Base-by-base conservation (phyloP, 2,329 filamentous ascomycete species). In the Sarocladium oryzae region DNA sequence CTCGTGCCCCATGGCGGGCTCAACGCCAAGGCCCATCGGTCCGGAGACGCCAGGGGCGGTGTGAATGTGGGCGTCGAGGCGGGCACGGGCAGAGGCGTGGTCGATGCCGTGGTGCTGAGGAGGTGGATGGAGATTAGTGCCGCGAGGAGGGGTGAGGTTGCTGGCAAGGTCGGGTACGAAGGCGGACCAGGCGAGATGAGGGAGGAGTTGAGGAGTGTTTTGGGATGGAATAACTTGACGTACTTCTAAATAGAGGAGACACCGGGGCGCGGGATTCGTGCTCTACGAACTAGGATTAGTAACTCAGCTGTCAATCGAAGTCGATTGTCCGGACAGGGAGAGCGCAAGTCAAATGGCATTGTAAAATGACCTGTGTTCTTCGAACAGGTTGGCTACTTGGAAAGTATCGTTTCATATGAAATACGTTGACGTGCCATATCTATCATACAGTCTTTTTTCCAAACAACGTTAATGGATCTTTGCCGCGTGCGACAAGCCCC, bases 1-100 rank as follows among this genome's bases (percentile, higher is more conserved):
- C 78, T 96, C 7, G 84, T 88, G 38, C 84, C 90, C 56, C 72
- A 86, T 4, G 88, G 84, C 7, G 89, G 88, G 0, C 74, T 96
- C 48, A 97, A 97, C 67, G 86, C 89, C 2, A 83, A 87, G 51
- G 88, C 84, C 0, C 88, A 92, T 69, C 79, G 93, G 13, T 73
- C 73, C 45, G 76, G 64, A 65, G 76, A 63, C 64, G 78, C 66
- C 61, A 69, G 52, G 41, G 52, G 71, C 54, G 53, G 28, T 7
- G 28, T 67, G 62, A 5, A 70, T 6, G 67, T 79, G 0, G 79
- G 75, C 13, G 78, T 84, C 1, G 81, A 84, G 49, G 75, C 74
- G 52, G 79, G 70, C 57, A 79, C 76, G 0, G 80, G 79, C 1
- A 73, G 87, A 16, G 83, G 80, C 2, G 78, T 95, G 49, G 77